phyloP scores from a whole-genome alignment of 148 eudicot genomes.

The Rhododendron vialii region DNA sequence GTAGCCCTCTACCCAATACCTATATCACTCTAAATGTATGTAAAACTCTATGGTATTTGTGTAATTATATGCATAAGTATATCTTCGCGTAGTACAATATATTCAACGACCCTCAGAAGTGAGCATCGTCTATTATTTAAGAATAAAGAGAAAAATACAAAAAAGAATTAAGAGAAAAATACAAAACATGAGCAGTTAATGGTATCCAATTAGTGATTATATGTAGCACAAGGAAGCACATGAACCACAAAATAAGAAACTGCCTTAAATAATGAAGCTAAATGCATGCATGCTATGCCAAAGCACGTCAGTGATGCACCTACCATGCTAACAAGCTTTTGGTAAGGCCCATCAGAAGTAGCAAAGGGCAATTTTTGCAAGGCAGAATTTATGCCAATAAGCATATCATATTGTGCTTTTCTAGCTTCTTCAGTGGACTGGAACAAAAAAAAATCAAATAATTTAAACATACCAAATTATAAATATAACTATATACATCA shows the following conservation, averaged over 20 bases:
- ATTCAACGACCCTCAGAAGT: not conserved
- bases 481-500: not conserved
- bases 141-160: no score
- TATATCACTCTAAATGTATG: not conserved
- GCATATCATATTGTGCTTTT: conserved; percentile 75
- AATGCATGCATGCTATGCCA: not conserved
- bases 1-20: not conserved
- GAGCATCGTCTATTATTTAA: not conserved
- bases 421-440: conserved; percentile 81
- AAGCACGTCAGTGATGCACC: conserved; percentile 7
- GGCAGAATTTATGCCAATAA: conserved; percentile 52
- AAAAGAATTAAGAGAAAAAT: not conserved
- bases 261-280: not conserved
- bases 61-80: not conserved
- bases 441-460: not conserved
- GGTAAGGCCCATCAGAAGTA: conserved; percentile 38
- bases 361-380: conserved; percentile 44
- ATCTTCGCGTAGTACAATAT: not conserved
- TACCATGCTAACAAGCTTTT: conserved; percentile 73
- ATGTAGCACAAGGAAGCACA: not conserved
- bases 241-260: not conserved
- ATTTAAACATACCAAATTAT: not conserved
- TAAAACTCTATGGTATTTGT: not conserved
- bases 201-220: not conserved
- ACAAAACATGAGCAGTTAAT: not conserved